Conservation (phyloP, 2,329 filamentous ascomycete genomes). For the Magnaporthiopsis incrustans region DNA sequence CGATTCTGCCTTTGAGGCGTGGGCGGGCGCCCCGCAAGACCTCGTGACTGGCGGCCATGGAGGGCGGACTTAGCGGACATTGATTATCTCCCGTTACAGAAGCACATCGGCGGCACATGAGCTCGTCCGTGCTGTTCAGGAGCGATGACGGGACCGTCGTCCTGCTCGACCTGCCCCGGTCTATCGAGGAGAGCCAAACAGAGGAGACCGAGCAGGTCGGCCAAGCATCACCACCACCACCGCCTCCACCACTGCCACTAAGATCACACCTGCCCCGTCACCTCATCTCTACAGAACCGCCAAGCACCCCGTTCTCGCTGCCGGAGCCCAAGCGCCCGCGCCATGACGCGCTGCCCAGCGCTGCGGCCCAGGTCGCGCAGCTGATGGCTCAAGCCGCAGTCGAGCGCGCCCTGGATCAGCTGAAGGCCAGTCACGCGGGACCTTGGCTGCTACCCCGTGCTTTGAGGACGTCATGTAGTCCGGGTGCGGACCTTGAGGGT, state of each 20-base stretch:
- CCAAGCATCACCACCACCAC: background rate
- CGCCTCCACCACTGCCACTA: background rate
- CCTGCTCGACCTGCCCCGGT: constrained; percentile 61
- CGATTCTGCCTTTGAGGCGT: background rate
- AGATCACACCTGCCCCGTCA: constrained; percentile 10
- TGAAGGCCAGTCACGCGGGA: constrained; percentile 26
- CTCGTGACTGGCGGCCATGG: background rate
- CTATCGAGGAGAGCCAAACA: constrained; percentile 58
- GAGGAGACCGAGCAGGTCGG: constrained; percentile 8
- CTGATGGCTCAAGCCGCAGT: constrained; percentile 43
- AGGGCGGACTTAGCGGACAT: background rate
- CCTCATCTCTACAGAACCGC: constrained; percentile 37
- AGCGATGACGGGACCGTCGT: constrained; percentile 41
- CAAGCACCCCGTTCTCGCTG: constrained; percentile 37
- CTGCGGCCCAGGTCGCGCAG: constrained; percentile 42
- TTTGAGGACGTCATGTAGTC: constrained; percentile 12
- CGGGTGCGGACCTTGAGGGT: background rate
- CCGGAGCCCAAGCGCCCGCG: constrained; percentile 37
- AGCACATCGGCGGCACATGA: background rate
- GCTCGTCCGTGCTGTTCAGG: constrained; percentile 35
- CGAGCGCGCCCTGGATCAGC: constrained; percentile 32
- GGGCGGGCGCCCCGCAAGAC: background rate
- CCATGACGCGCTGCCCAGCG: constrained; percentile 15
- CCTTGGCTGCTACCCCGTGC: constrained; percentile 39
- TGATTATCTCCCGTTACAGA: background rate